Conservation (phyloP, 202 grass and related monocot species). For the Eragrostis tef region DNA sequence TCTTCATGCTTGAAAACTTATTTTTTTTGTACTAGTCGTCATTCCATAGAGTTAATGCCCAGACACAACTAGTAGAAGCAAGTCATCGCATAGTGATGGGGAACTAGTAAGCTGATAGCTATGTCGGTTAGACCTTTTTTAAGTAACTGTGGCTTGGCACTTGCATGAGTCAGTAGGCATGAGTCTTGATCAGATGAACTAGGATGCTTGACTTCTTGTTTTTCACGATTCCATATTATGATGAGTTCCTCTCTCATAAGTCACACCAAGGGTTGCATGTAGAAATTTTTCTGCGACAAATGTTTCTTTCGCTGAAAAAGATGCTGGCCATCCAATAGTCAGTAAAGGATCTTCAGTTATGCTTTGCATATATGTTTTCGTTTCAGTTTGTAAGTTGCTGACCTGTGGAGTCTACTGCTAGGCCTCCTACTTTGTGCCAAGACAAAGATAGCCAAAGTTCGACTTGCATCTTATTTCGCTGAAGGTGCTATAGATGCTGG, state of each 20-base stretch:
- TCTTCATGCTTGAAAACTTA: constrained; percentile 17
- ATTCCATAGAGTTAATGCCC: neutral
- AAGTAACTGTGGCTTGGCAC: neutral
- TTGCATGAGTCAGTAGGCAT: neutral
- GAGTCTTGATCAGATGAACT: neutral
- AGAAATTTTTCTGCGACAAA: neutral
- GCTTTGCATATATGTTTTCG: neutral
- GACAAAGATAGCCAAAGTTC: constrained; percentile 85
- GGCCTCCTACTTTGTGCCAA: constrained; percentile 90
- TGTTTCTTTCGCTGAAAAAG: constrained; percentile 11
- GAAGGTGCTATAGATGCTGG: constrained; percentile 60
- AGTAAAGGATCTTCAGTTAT: neutral
- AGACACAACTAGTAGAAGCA: neutral
- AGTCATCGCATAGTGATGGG: neutral
- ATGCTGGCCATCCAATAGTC: neutral
- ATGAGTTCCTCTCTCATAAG: neutral
- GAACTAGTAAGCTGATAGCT: neutral
- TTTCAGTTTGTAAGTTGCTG: constrained; percentile 25
- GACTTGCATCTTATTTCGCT: constrained; percentile 88
- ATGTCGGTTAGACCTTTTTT: neutral
- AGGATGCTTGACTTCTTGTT: neutral
- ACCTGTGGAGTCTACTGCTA: constrained; percentile 40
- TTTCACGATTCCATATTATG: neutral
- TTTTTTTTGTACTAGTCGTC: no score
- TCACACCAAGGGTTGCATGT: neutral